Percentiles rank a stretch among this genome's conserved stretches.
Conservation (phyloP, 2,329 filamentous ascomycete genomes). For the Moelleriella libera region DNA sequence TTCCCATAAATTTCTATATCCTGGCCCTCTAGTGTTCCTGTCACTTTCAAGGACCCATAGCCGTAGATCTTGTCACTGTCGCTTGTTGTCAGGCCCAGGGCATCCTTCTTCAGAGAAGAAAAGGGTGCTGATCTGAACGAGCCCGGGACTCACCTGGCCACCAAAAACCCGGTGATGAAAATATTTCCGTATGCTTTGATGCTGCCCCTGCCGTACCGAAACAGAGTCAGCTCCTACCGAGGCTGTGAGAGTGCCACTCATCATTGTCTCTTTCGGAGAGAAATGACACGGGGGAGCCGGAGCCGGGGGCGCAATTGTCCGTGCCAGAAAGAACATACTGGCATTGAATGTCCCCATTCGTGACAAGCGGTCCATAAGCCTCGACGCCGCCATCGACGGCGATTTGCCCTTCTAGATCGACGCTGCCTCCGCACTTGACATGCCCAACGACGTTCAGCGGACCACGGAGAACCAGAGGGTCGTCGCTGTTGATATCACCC, state of each 20-base stretch:
- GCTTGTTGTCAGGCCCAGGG: slow-evolving; percentile 5
- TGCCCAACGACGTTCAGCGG: slow-evolving; percentile 32
- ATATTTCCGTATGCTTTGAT: slow-evolving; percentile 34
- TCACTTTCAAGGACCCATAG: slow-evolving; percentile 29
- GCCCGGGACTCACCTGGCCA: slow-evolving; percentile 17
- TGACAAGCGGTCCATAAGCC: slow-evolving; percentile 28
- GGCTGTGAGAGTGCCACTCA: no score
- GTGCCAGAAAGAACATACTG: slow-evolving; percentile 25
- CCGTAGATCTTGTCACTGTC: slow-evolving; percentile 29
- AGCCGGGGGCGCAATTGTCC: no score
- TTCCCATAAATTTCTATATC: slow-evolving; percentile 34
- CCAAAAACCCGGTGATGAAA: slow-evolving; percentile 22
- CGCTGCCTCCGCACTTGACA: slow-evolving; percentile 28
- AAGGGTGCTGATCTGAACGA: slow-evolving; percentile 1
- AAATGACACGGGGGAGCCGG: no score
- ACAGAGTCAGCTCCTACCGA: no score
- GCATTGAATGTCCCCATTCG: slow-evolving; percentile 27
- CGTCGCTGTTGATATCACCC: slow-evolving; percentile 27
- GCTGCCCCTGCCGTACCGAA: slow-evolving; percentile 26
- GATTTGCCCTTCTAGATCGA: slow-evolving; percentile 29
- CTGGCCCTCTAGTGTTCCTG: slow-evolving; percentile 25
- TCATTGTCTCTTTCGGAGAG: no score
- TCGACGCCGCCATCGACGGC: slow-evolving; percentile 28
- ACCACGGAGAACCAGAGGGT: slow-evolving; percentile 23
- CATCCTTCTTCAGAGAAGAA: no score